Base-by-base conservation (phyloP, 2,329 filamentous ascomycete genomes). In the Monilinia laxa region DNA sequence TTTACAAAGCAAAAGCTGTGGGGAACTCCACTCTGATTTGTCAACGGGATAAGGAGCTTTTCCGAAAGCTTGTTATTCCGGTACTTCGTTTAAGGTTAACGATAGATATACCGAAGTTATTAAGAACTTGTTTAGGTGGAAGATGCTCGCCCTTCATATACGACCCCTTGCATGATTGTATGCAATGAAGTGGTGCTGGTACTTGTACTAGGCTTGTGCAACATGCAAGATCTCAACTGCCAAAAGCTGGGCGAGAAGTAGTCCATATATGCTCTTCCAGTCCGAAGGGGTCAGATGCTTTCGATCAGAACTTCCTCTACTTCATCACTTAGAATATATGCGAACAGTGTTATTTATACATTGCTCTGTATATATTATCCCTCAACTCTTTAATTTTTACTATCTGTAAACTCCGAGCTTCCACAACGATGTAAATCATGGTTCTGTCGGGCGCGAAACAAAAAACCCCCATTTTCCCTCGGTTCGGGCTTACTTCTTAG, bases 1-100 rank as follows among this genome's bases (percentile, higher is more conserved):
- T 35, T 60, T 49, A 60, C 42, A 60, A 49, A 49, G 28, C 57
- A 60, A 51, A 51, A 49, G 42, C 11, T n/a, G 18, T 20, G 18
- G 45, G 18, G 18, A 47, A 28, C 31, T 47, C 42, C 20, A 51
- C 20, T 25, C 31, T 23, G 20, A 60, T 51, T 38, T 49, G 45
- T 38, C 47, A 35, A n/a, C 57, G 11, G 42, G 45, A 7, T n/a
- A 55, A 31, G 42, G 28, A 59, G 57, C 57, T 35, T 59, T 49
- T 23, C 57, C 11, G 57, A 31, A 47, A 31, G 12, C 52, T 52
- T 28, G 20, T 49, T 51, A 49, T 38, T 51, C 45, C 28, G 45
- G 18, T 60, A 9, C 55, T 45, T 35, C 9, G 20, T 35, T 35
- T 35, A 35, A 35, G 31, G 31, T 35, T 35, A 9, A 35, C 31